These are phyloP conservation scores for Dactylellina sp. DNA, from an alignment of 2,329 filamentous ascomycete genomes.

Conservation along the genomic window DNA sequence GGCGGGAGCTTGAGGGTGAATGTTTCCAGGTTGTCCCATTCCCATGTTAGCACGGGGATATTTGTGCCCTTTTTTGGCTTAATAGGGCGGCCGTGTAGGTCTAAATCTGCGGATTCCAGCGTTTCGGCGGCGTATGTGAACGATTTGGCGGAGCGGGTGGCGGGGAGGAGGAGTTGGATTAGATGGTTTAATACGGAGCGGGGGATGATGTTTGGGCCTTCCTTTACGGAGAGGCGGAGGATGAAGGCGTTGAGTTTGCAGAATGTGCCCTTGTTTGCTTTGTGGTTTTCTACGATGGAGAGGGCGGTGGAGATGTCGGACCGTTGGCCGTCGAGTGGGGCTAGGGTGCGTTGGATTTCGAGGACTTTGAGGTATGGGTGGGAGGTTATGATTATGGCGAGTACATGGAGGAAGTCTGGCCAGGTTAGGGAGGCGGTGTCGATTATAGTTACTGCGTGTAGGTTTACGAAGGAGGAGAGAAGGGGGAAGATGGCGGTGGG, in stretches of 20 bases:
- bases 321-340: slow-evolving; percentile 24
- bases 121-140: slow-evolving; percentile 27
- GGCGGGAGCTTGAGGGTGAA: slow-evolving; percentile 37
- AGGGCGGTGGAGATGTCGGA: slow-evolving; percentile 8
- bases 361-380: slow-evolving; percentile 50
- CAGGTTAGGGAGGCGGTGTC: slow-evolving; percentile 43
- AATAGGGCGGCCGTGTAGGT: background rate
- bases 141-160: slow-evolving; percentile 29
- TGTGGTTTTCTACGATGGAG: slow-evolving; percentile 5
- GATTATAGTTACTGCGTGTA: slow-evolving; percentile 34
- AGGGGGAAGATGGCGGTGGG: slow-evolving; percentile 38
- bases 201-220: slow-evolving; percentile 13
- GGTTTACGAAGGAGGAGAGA: slow-evolving; percentile 36
- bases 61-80: slow-evolving; percentile 4
- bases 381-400: slow-evolving; percentile 47
- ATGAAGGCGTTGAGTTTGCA: slow-evolving; percentile 41
- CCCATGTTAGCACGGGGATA: slow-evolving; percentile 9
- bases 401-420: slow-evolving; percentile 36
- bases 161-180: slow-evolving; percentile 18
- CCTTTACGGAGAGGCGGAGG: slow-evolving; percentile 22
- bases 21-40: slow-evolving; percentile 47
- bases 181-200: slow-evolving; percentile 33
- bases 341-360: slow-evolving; percentile 44
- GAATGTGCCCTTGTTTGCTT: background rate
- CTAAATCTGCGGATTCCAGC: slow-evolving; percentile 19